phyloP scores from a whole-genome alignment of 495 filamentous ascomycete genomes.

The Hypoxylon fragiforme region DNA sequence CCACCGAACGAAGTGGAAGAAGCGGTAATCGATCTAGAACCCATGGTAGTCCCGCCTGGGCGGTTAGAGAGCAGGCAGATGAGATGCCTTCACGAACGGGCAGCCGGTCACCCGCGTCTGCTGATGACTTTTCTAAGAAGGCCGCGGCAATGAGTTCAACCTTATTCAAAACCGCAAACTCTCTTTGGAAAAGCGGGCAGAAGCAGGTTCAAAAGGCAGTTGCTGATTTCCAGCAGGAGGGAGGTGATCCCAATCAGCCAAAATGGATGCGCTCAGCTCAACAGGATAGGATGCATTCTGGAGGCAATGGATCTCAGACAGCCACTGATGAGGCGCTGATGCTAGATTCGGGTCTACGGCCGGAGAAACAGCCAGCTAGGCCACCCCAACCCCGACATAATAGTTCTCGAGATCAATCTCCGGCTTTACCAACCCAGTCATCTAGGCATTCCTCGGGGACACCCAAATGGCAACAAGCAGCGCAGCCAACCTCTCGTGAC shows the following conservation, averaged over 20 bases:
- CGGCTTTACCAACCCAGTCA: conserved; percentile 44
- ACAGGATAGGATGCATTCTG: conserved; percentile 39
- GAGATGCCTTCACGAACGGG: conserved; percentile 54
- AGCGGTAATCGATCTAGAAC: conserved; percentile 41
- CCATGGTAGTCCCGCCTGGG: conserved; percentile 41
- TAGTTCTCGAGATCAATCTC: conserved; percentile 49
- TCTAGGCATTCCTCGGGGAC: conserved; percentile 22
- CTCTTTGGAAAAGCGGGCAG: conserved; percentile 88
- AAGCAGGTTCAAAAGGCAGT: conserved; percentile 96
- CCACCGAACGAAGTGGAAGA: conserved; percentile 27
- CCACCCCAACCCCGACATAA: conserved; percentile 28
- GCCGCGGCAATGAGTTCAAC: conserved; percentile 82
- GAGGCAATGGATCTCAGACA: conserved; percentile 25
- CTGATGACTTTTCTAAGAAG: conserved; percentile 77
- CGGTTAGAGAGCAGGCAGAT: conserved; percentile 35
- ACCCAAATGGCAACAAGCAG: conserved; percentile 53
- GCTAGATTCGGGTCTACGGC: conserved; percentile 69
- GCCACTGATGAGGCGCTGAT: conserved; percentile 88
- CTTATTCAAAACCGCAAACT: conserved; percentile 90
- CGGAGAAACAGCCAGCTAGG: conserved; percentile 45
- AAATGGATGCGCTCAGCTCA: conserved; percentile 88
- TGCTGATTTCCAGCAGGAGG: conserved; percentile 76
- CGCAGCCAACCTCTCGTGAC: conserved; percentile 47
- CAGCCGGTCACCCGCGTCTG: conserved; percentile 60
- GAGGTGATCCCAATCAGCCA: conserved; percentile 77